Conservation (phyloP, 1,139 yeast genomes). For the Blastobotrys elegans region DNA sequence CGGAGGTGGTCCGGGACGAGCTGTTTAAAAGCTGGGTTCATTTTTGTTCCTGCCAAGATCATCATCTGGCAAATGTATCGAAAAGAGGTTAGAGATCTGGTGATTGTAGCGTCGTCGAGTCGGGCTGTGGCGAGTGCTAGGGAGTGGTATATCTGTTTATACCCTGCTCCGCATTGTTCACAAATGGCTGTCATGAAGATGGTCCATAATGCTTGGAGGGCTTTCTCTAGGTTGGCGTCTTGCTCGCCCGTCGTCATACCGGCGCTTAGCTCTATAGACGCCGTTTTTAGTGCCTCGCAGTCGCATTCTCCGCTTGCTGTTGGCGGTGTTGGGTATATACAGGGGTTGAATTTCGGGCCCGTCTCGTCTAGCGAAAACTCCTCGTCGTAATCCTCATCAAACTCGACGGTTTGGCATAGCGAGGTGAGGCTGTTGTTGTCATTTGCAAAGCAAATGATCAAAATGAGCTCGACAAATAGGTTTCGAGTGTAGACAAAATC, state of each 20-base stretch:
- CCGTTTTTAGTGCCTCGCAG: too few relatives aligned
- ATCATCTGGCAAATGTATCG: conserved; percentile 2
- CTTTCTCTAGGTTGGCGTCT: too few relatives aligned
- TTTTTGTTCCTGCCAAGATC: background rate
- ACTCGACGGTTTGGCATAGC: background rate
- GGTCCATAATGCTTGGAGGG: too few relatives aligned
- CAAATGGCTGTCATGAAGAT: too few relatives aligned
- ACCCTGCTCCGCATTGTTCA: too few relatives aligned
- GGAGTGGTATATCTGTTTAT: too few relatives aligned
- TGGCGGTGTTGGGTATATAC: background rate
- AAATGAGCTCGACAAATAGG: background rate
- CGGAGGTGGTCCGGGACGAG: too few relatives aligned
- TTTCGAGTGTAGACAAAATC: background rate
- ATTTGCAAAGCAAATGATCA: background rate
- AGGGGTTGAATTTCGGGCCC: background rate
- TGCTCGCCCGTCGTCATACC: too few relatives aligned
- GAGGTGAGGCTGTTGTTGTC: background rate
- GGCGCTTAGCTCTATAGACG: too few relatives aligned
- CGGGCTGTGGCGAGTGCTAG: too few relatives aligned
- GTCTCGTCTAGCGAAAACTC: background rate
- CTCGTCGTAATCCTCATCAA: conserved; percentile 1
- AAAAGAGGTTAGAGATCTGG: background rate
- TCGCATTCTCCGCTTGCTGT: too few relatives aligned
- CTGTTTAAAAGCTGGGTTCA: background rate
- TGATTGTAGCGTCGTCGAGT: background rate